Conservation (phyloP, 2,329 filamentous ascomycete species). For the Raffaelea albimanens region DNA sequence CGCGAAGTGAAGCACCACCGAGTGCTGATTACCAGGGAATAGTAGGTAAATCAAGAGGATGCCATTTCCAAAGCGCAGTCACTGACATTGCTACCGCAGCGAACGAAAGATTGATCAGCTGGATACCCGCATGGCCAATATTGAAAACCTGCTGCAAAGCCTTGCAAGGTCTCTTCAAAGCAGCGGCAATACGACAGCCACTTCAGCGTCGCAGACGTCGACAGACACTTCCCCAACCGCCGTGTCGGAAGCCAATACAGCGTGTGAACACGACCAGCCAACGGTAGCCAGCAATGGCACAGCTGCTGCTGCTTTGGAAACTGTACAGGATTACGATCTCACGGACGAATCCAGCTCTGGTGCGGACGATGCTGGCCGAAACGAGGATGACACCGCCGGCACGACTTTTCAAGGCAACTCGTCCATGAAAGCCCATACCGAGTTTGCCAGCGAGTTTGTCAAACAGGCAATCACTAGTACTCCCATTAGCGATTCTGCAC, state of each 20-base stretch:
- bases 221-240: too few species aligned
- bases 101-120: background rate
- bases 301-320: too few species aligned
- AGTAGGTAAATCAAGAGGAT: background rate
- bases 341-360: background rate
- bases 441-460: background rate
- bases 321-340: too few species aligned
- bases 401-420: background rate
- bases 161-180: background rate
- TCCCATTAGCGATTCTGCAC: background rate
- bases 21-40: background rate
- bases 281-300: too few species aligned
- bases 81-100: background rate
- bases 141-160: background rate
- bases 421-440: background rate
- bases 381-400: background rate
- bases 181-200: background rate
- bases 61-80: background rate
- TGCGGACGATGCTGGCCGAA: background rate
- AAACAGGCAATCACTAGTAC: background rate
- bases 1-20: background rate
- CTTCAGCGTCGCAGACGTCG: background rate
- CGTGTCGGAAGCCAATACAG: too few species aligned
- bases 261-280: too few species aligned
- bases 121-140: background rate